Percentiles rank a stretch among this genome's conserved stretches.
Evolutionary conservation across 495 filamentous ascomycete species (phyloP).

Genomic region (Aspergillus egyptiacus): DNA sequence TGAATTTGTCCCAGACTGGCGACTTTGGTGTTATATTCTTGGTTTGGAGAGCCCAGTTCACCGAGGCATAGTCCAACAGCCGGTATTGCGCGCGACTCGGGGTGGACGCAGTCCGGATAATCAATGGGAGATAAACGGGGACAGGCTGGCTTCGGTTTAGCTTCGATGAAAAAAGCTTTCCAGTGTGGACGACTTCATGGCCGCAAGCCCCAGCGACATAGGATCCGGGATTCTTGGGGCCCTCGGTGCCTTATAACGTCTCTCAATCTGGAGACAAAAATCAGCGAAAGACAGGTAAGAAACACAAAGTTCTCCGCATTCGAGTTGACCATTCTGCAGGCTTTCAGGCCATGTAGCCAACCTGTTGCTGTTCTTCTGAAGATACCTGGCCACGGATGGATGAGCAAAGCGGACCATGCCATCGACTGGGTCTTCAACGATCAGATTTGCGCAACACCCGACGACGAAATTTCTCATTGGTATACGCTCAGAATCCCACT

Average conservation of each 20-base stretch:
- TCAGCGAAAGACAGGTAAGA: conserved; percentile 23
- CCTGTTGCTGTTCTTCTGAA: conserved; percentile 12
- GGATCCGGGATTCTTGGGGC: not conserved
- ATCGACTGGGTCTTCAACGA: conserved; percentile 23
- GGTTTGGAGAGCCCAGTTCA: conserved; percentile 12
- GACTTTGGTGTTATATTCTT: conserved; percentile 8
- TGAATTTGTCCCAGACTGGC: conserved; percentile 13
- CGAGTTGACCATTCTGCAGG: conserved; percentile 7
- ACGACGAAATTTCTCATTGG: conserved; percentile 22
- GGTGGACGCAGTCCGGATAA: too few relatives aligned
- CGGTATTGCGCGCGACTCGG: conserved; percentile 10
- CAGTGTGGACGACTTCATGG: too few relatives aligned
- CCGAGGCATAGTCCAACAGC: conserved; percentile 13
- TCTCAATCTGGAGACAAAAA: conserved; percentile 18
- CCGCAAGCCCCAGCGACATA: too few relatives aligned
- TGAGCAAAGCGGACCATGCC: conserved; percentile 29
- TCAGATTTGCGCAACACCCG: conserved; percentile 27
- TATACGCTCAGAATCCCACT: conserved; percentile 21
- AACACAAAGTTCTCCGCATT: conserved; percentile 22
- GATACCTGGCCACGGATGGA: conserved; percentile 28
- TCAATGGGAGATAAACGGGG: too few relatives aligned
- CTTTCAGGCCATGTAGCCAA: not conserved
- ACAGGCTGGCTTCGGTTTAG: too few relatives aligned
- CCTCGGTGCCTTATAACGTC: not conserved
- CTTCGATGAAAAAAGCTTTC: too few relatives aligned